Evolutionary conservation across 2,329 filamentous ascomycete species (phyloP).

Genomic region (Emmonsia crescens): DNA sequence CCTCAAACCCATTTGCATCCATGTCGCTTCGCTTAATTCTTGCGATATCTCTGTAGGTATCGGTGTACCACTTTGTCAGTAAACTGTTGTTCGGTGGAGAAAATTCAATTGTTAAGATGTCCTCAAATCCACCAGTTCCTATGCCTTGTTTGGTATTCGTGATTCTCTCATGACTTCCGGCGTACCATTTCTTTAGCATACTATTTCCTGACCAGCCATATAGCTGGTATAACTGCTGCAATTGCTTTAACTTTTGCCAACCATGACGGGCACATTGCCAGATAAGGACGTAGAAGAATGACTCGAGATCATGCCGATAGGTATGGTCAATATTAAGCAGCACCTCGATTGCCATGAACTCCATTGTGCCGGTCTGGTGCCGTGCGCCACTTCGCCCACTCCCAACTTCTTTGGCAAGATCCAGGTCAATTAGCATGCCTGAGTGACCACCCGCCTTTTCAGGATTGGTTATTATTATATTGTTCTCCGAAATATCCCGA

Average conservation of each 20-base stretch:
- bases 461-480: constrained; percentile 25
- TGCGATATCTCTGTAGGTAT: constrained; percentile 17
- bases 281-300: constrained; percentile 22
- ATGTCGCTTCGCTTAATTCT: constrained; percentile 12
- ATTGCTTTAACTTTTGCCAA: not conserved
- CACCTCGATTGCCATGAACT: no score
- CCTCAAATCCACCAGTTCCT: not conserved
- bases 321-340: constrained; percentile 20
- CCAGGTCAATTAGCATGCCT: constrained; percentile 27
- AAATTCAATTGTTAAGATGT: not conserved
- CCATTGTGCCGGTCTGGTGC: constrained; percentile 21
- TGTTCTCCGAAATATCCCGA: constrained; percentile 26
- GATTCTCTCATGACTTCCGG: not conserved
- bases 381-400: constrained; percentile 12
- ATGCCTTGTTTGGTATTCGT: not conserved
- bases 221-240: no score
- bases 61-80: constrained; percentile 17
- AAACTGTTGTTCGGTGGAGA: constrained; percentile 1
- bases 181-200: not conserved
- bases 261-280: constrained; percentile 8
- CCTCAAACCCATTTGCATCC: constrained; percentile 14
- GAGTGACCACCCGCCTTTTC: constrained; percentile 12
- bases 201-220: not conserved
- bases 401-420: constrained; percentile 14
- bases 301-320: constrained; percentile 23